Evolutionary conservation across 1,284 basidiomycete genomes (phyloP).

Genomic region (Cystobasidium slooffiae): DNA sequence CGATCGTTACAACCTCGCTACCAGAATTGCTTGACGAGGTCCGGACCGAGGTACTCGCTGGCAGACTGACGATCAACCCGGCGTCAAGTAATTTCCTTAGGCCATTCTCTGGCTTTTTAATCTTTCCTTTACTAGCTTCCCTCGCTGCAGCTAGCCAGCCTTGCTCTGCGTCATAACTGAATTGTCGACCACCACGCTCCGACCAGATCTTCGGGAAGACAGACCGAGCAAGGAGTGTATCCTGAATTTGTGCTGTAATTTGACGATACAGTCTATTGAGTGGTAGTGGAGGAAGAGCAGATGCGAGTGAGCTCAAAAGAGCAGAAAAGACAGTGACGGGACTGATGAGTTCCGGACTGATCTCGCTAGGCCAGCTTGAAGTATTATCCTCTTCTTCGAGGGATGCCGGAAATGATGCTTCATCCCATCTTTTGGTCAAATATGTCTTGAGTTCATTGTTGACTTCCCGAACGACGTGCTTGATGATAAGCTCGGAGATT

Average conservation of each 20-base stretch:
- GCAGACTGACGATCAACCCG: conserved; percentile 48
- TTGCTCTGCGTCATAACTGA: conserved; percentile 49
- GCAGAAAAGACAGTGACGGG: conserved; percentile 50
- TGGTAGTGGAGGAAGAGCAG: conserved; percentile 44
- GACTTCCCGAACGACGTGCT: conserved; percentile 77
- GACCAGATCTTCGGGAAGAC: conserved; percentile 42
- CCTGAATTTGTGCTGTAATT: conserved; percentile 36
- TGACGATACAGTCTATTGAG: conserved; percentile 44
- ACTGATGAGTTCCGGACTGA: conserved; percentile 50
- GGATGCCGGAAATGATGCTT: conserved; percentile 25
- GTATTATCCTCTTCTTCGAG: conserved; percentile 43
- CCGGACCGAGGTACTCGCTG: conserved; percentile 31
- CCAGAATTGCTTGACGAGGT: conserved; percentile 41
- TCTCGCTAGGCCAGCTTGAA: conserved; percentile 17
- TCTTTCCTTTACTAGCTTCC: conserved; percentile 44
- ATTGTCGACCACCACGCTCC: conserved; percentile 47
- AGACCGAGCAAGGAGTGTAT: conserved; percentile 30
- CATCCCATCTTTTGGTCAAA: conserved; percentile 58
- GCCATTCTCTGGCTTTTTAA: conserved; percentile 46
- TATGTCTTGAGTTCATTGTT: conserved; percentile 74
- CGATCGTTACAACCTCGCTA: conserved; percentile 44
- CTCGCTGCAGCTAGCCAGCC: conserved; percentile 51
- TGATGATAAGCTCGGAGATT: conserved; percentile 82
- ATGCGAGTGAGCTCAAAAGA: conserved; percentile 46
- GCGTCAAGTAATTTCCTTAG: conserved; percentile 49